Conservation (phyloP, 163 green algal genomes). For the Scenedesmus sp. region DNA sequence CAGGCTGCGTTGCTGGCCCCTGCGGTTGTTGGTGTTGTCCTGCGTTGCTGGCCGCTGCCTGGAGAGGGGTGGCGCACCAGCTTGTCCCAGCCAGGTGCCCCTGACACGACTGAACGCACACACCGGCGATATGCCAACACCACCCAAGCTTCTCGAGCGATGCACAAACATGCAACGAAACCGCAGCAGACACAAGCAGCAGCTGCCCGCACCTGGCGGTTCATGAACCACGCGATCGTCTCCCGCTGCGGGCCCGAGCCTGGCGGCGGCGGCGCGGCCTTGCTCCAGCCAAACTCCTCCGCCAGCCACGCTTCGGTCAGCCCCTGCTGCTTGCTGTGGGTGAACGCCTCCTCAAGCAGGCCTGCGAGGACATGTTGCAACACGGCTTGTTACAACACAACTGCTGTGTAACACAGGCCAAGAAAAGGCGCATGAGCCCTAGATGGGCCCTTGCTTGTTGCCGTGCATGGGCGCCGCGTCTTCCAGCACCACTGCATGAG, state of each 20-base stretch:
- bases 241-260: background rate
- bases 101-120: no score
- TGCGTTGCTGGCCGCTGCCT: no score
- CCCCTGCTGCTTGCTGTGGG: slow-evolving; percentile 53
- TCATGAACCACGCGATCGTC: slow-evolving; percentile 50
- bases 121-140: no score
- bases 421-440: no score
- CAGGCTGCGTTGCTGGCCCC: no score
- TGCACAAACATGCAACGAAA: no score
- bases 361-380: background rate
- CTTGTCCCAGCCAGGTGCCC: no score
- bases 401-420: background rate
- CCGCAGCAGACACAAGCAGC: no score
- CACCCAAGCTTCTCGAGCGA: background rate
- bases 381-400: background rate
- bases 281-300: slow-evolving; percentile 65
- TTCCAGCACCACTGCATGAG: background rate
- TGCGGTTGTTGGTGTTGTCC: no score
- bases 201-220: slow-evolving; percentile 17
- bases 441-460: slow-evolving; percentile 59
- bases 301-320: slow-evolving; percentile 72
- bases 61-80: no score
- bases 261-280: background rate
- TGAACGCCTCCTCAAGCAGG: slow-evolving; percentile 39
- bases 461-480: slow-evolving; percentile 19